A percentile compares a stretch with the other conserved stretches of the same genome.
These are phyloP conservation scores for Tuber microsphaerosporum DNA, from an alignment of 495 filamentous ascomycete species.

Conservation along the genomic window DNA sequence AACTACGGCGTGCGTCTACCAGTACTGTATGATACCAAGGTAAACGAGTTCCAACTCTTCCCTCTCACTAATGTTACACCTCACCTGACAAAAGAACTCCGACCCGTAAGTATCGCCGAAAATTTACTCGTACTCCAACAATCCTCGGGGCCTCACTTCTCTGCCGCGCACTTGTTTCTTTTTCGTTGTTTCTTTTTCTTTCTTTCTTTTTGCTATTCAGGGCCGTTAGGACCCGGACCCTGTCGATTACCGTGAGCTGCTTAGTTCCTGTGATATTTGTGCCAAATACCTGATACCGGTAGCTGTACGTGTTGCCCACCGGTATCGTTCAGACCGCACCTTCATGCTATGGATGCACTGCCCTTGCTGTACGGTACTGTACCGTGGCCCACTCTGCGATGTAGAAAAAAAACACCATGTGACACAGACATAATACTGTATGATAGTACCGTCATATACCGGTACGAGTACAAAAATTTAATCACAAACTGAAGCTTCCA, in stretches of 20 bases:
- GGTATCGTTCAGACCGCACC: not conserved
- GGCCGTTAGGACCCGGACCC: not conserved
- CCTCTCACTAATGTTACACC: not conserved
- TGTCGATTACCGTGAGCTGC: not conserved
- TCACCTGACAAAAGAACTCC: not conserved
- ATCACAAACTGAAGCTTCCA: not conserved
- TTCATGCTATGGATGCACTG: not conserved
- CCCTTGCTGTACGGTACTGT: not conserved
- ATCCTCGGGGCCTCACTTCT: not conserved
- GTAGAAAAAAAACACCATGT: not conserved
- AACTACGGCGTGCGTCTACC: not conserved
- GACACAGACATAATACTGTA: not conserved
- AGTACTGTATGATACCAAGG: not conserved
- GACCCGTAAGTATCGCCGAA: not conserved
- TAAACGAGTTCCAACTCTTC: not conserved
- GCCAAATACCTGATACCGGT: not conserved
- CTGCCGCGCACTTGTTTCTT: not conserved
- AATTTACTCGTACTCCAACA: slow-evolving; percentile 1
- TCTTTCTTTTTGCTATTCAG: not conserved
- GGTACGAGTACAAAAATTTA: not conserved
- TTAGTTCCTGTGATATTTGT: not conserved
- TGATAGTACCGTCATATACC: not conserved
- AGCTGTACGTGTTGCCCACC: not conserved
- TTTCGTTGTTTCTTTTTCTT: not conserved
- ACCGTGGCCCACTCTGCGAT: not conserved